Evolutionary conservation across 108 stramenopile genomes (phyloP).

Genomic region (Fragilaria crotonensis): DNA sequence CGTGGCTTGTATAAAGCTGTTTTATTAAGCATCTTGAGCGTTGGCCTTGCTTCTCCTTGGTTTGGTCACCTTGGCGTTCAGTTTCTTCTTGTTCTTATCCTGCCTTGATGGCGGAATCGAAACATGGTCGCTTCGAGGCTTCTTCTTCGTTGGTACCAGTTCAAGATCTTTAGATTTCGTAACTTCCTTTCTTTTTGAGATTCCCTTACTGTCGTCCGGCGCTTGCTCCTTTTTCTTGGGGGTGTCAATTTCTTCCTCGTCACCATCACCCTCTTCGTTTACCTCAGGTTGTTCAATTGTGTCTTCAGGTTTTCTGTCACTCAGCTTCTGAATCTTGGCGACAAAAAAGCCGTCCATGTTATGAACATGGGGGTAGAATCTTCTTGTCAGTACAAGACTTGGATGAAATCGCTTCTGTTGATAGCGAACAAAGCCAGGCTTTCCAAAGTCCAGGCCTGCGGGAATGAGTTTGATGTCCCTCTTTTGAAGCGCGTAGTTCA

Average conservation of each 20-base stretch:
- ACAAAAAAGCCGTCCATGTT: constrained; percentile 99
- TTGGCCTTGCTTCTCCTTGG: constrained; percentile 45
- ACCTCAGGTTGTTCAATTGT: constrained; percentile 16
- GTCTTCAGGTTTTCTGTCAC: constrained; percentile 44
- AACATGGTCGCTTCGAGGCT: constrained; percentile 33
- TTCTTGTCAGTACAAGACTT: constrained; percentile 79
- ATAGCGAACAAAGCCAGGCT: constrained; percentile 91
- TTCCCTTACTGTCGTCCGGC: constrained; percentile 10
- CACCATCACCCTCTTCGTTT: constrained; percentile 19
- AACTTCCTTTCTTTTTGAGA: constrained; percentile 24
- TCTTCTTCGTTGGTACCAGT: constrained; percentile 23
- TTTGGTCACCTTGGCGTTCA: constrained; percentile 73
- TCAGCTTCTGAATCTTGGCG: constrained; percentile 93
- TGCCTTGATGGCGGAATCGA: constrained; percentile 23
- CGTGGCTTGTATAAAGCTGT: no score
- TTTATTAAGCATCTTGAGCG: background rate
- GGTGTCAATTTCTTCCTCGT: constrained; percentile 11
- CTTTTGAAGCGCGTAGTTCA: constrained; percentile 92
- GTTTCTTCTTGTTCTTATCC: constrained; percentile 25
- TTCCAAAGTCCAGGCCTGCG: constrained; percentile 88
- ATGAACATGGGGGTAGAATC: constrained; percentile 99
- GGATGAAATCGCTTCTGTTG: constrained; percentile 96
- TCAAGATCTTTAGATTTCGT: constrained; percentile 17
- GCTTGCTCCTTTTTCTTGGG: constrained; percentile 9
- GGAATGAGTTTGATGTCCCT: constrained; percentile 93